Evolutionary conservation across 1,284 basidiomycete genomes (phyloP).

Genomic region (Rhizoctonia solani): DNA sequence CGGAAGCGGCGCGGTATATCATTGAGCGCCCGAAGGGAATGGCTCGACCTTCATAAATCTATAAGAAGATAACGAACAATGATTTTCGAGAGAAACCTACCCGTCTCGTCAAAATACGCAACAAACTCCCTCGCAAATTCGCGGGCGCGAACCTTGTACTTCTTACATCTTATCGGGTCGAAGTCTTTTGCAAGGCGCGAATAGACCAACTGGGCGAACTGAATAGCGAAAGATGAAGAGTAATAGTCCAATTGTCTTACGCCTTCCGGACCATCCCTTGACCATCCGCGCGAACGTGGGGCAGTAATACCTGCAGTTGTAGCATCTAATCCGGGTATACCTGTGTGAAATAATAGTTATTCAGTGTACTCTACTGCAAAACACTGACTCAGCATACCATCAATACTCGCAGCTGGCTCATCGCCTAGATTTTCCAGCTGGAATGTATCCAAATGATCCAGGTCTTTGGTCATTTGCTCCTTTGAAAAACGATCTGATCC

Average conservation of each 20-base stretch:
- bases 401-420: not conserved
- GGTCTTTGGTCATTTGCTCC: slow-evolving; percentile 65
- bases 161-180: slow-evolving; percentile 66
- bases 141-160: slow-evolving; percentile 64
- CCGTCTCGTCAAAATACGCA: slow-evolving; percentile 74
- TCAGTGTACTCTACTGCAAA: not conserved
- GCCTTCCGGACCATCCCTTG: slow-evolving; percentile 74
- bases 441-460: slow-evolving; percentile 79
- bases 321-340: not conserved
- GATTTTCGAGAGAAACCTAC: slow-evolving; percentile 45
- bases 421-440: slow-evolving; percentile 59
- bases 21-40: slow-evolving; percentile 77
- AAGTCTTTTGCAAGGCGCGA: slow-evolving; percentile 65
- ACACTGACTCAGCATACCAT: not conserved
- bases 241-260: slow-evolving; percentile 81
- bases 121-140: slow-evolving; percentile 71
- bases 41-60: slow-evolving; percentile 59
- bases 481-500: slow-evolving; percentile 61
- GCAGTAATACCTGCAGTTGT: not conserved
- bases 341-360: not conserved
- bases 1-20: slow-evolving; percentile 78
- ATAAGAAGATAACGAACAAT: not conserved
- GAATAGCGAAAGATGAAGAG: slow-evolving; percentile 78
- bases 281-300: slow-evolving; percentile 58
- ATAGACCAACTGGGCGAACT: slow-evolving; percentile 72